Evolutionary conservation across 176 grass and related monocot genomes (phyloP), one percentile per base, ranked within the genome.

Genomic region (Carex pumila): DNA sequence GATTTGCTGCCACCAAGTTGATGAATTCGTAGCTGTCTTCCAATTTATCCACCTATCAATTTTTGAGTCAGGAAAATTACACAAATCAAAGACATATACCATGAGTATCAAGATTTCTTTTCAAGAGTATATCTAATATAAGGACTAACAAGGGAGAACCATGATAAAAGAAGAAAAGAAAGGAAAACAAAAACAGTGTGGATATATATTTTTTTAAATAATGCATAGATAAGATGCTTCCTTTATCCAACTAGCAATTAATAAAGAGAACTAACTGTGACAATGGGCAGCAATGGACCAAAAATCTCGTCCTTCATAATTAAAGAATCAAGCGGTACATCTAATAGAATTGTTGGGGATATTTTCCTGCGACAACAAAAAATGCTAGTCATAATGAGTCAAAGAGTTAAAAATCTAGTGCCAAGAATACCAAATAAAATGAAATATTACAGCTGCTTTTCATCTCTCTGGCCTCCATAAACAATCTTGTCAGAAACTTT

Each of bases 281-380:
- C 8, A 21, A 98, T 98, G 10, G 95, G 95, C 65, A 98, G 92
- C 15, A 89, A 62, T 37, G 95, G 95, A 11, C 95, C 95, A 66
- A 98, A 98, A 61, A 98, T 90, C 54, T 98, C 95, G 19, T 7
- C 82, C 0, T 79, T 82, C 95, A 98, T 98, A 53, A 98, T 79
- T 78, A 22, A 7, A 36, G 95, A 76, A 88, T 98, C 92, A 60
- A 71, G 67, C 11, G 95, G 91, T 71, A 88, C 92, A 88, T 98
- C 91, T 81, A 98, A 12, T 70, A 98, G 56, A 49, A 98, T 1
- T 2, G 95, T 95, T 11, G 95, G 95, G 10, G 85, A 78, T 62
- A 98, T 92, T 89, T 93, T 95, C 19, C 97, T 99, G 93, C 30
- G 17, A 53, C 31, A 71, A 19, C 61, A 84, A 15, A 15, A 85